Conservation (phyloP, 1,284 basidiomycete genomes). For the Trametes pubescens region DNA sequence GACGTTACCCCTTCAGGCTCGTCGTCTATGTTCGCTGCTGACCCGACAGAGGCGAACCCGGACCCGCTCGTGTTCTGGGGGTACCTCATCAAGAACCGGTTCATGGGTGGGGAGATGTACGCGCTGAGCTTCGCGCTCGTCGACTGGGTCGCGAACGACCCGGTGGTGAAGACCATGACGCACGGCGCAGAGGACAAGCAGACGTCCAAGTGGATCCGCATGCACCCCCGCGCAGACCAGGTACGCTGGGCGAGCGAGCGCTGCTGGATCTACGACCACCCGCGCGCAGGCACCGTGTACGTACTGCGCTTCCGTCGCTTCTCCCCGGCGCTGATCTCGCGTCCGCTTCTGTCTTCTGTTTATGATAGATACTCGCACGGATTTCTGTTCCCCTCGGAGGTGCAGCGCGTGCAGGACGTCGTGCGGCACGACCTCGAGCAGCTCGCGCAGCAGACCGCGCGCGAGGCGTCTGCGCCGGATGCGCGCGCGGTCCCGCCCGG, state of each 20-base stretch:
- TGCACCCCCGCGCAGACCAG: conserved; percentile 83
- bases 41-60: conserved; percentile 33
- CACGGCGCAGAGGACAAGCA: conserved; percentile 96
- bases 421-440: conserved; percentile 40
- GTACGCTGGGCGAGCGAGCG: conserved; percentile 92
- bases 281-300: conserved; percentile 89
- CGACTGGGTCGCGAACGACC: conserved; percentile 85
- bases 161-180: conserved; percentile 70
- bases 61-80: conserved; percentile 94
- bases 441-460: conserved; percentile 30
- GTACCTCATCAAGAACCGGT: conserved; percentile 92
- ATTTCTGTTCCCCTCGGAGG: conserved; percentile 95
- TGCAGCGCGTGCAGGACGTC: conserved; percentile 67
- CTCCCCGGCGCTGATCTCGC: neutral
- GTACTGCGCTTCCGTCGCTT: neutral
- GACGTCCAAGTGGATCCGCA: conserved; percentile 92
- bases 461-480: conserved; percentile 17
- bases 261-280: conserved; percentile 99
- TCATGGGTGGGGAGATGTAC: conserved; percentile 98
- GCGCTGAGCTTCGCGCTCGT: conserved; percentile 91
- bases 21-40: neutral
- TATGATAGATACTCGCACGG: conserved; percentile 87
- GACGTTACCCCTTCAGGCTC: neutral
- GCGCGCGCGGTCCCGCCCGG: conserved; percentile 30
- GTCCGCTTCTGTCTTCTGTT: conserved; percentile 13